Conservation (phyloP, 257 asterid genomes). For the Plantago ovata region DNA sequence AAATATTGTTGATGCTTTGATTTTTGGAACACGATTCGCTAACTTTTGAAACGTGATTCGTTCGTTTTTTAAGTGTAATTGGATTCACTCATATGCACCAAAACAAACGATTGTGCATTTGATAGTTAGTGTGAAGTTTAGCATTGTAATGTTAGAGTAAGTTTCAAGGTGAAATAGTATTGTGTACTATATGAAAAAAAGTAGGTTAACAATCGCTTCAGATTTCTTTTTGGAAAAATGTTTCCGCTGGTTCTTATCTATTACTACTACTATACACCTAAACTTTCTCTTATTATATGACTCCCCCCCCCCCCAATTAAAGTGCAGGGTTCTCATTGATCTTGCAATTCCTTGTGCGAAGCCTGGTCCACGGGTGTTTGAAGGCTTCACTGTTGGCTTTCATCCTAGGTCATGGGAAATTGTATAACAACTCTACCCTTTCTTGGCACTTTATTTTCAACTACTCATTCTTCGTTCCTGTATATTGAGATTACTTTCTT, state of each 20-base stretch:
- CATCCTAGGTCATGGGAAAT: constrained; percentile 94
- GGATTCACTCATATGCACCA: too few relatives aligned
- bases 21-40: too few relatives aligned
- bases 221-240: not conserved
- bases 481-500: constrained; percentile 7
- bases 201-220: not conserved
- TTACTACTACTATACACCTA: constrained; percentile 15
- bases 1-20: too few relatives aligned
- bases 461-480: constrained; percentile 17
- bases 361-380: constrained; percentile 78
- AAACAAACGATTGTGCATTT: too few relatives aligned
- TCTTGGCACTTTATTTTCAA: constrained; percentile 17
- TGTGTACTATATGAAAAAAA: constrained; percentile 6
- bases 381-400: constrained; percentile 95
- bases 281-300: constrained; percentile 24
- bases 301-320: too few relatives aligned
- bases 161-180: constrained; percentile 5
- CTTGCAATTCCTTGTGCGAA: constrained; percentile 88
- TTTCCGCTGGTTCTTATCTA: not conserved
- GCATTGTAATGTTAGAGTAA: constrained; percentile 11
- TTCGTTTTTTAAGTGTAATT: too few relatives aligned
- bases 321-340: constrained; percentile 79
- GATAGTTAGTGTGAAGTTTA: too few relatives aligned
- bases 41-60: too few relatives aligned
- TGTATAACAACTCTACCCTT: constrained; percentile 37